phyloP scores from a whole-genome alignment of 2,329 filamentous ascomycete species.

The Fusarium foetens region DNA sequence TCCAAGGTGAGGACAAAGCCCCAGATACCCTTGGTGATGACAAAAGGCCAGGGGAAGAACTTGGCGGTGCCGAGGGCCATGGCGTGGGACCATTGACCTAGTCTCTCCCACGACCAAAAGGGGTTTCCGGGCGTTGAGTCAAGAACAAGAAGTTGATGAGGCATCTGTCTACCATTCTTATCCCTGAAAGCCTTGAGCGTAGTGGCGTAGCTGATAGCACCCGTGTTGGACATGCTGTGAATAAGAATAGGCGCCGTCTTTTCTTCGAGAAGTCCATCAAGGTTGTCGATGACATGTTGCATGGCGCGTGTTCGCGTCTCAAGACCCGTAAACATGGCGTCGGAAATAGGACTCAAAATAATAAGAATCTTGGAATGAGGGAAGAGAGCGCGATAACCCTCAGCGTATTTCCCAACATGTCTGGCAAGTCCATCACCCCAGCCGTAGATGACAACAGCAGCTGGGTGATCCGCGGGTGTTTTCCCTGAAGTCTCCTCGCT shows the following conservation, averaged over 20 bases:
- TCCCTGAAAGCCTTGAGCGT: slow-evolving; percentile 59
- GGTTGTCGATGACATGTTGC: slow-evolving; percentile 55
- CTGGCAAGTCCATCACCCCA: slow-evolving; percentile 67
- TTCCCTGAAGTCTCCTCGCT: slow-evolving; percentile 47
- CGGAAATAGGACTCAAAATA: slow-evolving; percentile 61
- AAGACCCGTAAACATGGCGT: slow-evolving; percentile 57
- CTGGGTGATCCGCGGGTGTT: slow-evolving; percentile 49
- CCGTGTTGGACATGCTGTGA: slow-evolving; percentile 69
- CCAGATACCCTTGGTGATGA: slow-evolving; percentile 60
- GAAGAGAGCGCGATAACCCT: slow-evolving; percentile 62
- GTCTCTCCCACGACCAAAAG: slow-evolving; percentile 53
- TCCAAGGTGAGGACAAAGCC: slow-evolving; percentile 54
- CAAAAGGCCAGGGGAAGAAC: slow-evolving; percentile 61
- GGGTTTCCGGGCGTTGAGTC: slow-evolving; percentile 65
- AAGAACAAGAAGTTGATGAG: slow-evolving; percentile 59
- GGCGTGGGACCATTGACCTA: slow-evolving; percentile 62
- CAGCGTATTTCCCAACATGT: slow-evolving; percentile 65
- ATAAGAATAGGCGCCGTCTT: slow-evolving; percentile 54
- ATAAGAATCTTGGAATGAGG: slow-evolving; percentile 62
- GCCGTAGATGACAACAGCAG: slow-evolving; percentile 63
- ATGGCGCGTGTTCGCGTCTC: slow-evolving; percentile 57
- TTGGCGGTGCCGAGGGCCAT: slow-evolving; percentile 61
- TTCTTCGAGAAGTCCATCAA: slow-evolving; percentile 26
- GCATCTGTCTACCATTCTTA: slow-evolving; percentile 52
- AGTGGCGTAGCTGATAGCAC: slow-evolving; percentile 63